Evolutionary conservation across 805 yeast species (phyloP), one percentile per base, ranked within the genome.

Genomic region (Zygosaccharomyces rouxii): DNA sequence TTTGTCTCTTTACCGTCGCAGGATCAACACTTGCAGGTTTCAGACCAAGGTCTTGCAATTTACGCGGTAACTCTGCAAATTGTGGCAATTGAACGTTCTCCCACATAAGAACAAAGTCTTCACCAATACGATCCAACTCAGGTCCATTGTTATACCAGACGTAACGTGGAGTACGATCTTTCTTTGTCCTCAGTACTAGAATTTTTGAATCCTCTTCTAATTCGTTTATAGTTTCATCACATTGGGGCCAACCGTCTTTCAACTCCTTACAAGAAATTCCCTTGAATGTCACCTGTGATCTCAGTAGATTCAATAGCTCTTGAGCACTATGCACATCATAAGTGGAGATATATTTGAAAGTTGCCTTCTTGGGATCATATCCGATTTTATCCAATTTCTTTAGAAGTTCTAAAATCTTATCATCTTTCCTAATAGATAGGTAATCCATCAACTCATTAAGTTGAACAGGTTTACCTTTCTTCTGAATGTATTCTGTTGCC

Each of bases 1-100:
- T 68, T 48, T 78, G 79, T 63, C 82, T 84, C 68, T 84, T 87
- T 51, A 89, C 71, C n/a, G 86, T 79, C 37, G 89, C 87, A n/a
- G 99, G 98, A 64, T 94, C 99, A n/a, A 89, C 94, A 62, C 94
- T 86, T 0, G 98, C 92, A 7, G 99, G 99, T 67, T 89, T 94
- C 66, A 94, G 77, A n/a, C 96, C 92, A 51, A 86, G 82, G 51
- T 82, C 87, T 50, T 84, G 78, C 53, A 94, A 75, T 49, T 81
- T 80, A 47, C 83, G 80, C 22, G 95, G 95, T 52, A 94, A 73
- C 48, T 84, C 95, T 45, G 86, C 84, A 25, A 83, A 81, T 26
- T 84, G 83, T 2, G 99, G 99, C 28, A 92, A 75, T 58, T 81
- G 82, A 14, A 88, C 84, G 31, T 72, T 71, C 49, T 77, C 76